These are phyloP conservation scores for Isabelozyma heimii DNA, from an alignment of 805 yeast genomes.

Conservation along the genomic window DNA sequence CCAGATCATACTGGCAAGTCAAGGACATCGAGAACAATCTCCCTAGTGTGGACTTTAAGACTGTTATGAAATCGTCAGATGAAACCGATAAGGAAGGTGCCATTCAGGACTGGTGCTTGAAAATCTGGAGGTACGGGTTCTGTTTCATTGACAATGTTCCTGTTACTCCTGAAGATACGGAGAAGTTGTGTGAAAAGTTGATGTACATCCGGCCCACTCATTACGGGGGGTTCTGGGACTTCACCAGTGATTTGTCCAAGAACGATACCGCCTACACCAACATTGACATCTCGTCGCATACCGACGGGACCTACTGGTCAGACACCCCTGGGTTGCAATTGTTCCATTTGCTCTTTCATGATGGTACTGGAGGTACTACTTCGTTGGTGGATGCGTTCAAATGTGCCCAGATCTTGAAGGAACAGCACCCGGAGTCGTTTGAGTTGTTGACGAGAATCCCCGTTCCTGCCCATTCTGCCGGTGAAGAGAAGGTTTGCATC, in stretches of 20 bases:
- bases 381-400: conserved; percentile 66
- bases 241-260: conserved; percentile 64
- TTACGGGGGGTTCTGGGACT: conserved; percentile 81
- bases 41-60: conserved; percentile 49
- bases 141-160: conserved; percentile 62
- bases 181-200: conserved; percentile 53
- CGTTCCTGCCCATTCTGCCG: conserved; percentile 73
- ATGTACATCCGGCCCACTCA: conserved; percentile 66
- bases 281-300: conserved; percentile 60
- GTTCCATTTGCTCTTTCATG: conserved; percentile 63
- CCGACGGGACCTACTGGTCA: conserved; percentile 75
- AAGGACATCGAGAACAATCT: conserved; percentile 33
- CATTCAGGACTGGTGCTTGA: conserved; percentile 53
- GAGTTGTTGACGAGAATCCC: conserved; percentile 47
- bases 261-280: conserved; percentile 74
- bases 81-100: conserved; percentile 36
- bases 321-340: conserved; percentile 71
- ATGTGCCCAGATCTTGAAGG: conserved; percentile 50
- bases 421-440: conserved; percentile 48
- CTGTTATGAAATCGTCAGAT: conserved; percentile 37
- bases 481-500: conserved; percentile 61
- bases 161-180: conserved; percentile 55
- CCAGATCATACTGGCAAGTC: conserved; percentile 44
- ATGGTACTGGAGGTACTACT: conserved; percentile 66
- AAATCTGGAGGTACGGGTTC: conserved; percentile 58